Base-by-base conservation (phyloP, 2,329 filamentous ascomycete species). In the Aspergillus melleus region DNA sequence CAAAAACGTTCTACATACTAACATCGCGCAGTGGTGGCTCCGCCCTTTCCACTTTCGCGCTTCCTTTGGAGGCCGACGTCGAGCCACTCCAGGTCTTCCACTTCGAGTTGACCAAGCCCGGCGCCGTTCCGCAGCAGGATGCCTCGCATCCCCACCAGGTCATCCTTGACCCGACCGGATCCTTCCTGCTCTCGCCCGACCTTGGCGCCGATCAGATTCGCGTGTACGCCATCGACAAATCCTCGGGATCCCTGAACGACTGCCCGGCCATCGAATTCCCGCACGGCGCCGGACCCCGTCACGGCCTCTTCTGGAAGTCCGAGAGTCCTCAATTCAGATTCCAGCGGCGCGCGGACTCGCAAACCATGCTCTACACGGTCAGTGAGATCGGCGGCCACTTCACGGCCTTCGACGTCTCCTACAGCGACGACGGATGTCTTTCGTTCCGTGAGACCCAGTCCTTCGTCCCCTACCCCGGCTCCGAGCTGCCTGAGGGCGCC, bases 181-280 rank as follows among this genome's bases (percentile, higher is more conserved):
- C 79, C n/a, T 91, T 84, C 72, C 67, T 90, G 29, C 68, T 90
- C 9, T 81, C 86, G 9, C 87, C 88, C 1, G 89, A 91, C 66
- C 80, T 92, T 5, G 86, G 88, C 46, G 80, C 83, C 0, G 89
- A 91, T 66, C 67, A 85, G 6, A 73, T 90, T 52, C 86, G 84
- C 63, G 74, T 85, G 78, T 90, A 84, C 71, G 69, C 76, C 57
- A 79, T 88, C 67, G 74, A 85, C 64, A 66, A 68, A 1, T 63
- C 68, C 1, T 76, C 70, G 2, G 79, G 80, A 6, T 78, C 81
- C 32, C 75, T 84, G 8, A 68, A 68, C 19, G 73, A 79, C 62
- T 79, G 78, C 26, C 78, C 83, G 8, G 73, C 84, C 39, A 64
- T 74, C 39, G 64, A 66, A 8, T 68, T 72, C 72, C 81, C 55